Evolutionary conservation across 176 grass and related monocot species (phyloP), one percentile per base, ranked within the genome.

Genomic region (Paspalum vaginatum): DNA sequence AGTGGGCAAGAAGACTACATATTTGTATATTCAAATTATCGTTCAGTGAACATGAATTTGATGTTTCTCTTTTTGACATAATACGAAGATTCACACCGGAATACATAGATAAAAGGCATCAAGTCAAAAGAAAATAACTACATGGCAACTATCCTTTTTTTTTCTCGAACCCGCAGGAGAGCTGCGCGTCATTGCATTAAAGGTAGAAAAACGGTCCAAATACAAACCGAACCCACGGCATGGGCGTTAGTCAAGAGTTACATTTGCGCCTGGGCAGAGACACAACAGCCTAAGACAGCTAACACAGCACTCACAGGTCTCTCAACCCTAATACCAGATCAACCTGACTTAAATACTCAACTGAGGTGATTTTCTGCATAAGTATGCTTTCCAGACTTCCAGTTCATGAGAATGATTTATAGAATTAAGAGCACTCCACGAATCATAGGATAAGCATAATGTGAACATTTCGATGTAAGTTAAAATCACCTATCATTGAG

Each of bases 401-500:
- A 68, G 51, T n/a, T 81, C 54, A 70, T 45, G 56, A 11, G 66
- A 43, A 69, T 6, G 21, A 56, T 32, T 10, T 72, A 43, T 50
- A 63, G 0, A 63, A 48, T 39, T 64, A 12, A 64, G 11, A 65
- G 50, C 18, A 62, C 44, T 51, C 46, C 16, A 5, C 12, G 1
- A 37, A 65, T 25, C 44, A 50, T 61, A 78, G 9, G 20, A 17
- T 14, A 52, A 72, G 69, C 25, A 52, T 63, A 27, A 61, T 48
- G 45, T 63, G 58, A 72, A 20, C 26, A 27, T 61, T 77, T 48
- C 11, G 54, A 75, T 20, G 7, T 7, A 65, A 27, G 51, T 41
- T 27, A 60, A 70, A 26, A 49, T 37, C 78, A 90, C 88, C 91
- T 93, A 42, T 93, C 91, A 79, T 93, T 93, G 38, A 93, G 85